phyloP scores from a whole-genome alignment of 352 stramenopile genomes.

The Phytophthora sp. region DNA sequence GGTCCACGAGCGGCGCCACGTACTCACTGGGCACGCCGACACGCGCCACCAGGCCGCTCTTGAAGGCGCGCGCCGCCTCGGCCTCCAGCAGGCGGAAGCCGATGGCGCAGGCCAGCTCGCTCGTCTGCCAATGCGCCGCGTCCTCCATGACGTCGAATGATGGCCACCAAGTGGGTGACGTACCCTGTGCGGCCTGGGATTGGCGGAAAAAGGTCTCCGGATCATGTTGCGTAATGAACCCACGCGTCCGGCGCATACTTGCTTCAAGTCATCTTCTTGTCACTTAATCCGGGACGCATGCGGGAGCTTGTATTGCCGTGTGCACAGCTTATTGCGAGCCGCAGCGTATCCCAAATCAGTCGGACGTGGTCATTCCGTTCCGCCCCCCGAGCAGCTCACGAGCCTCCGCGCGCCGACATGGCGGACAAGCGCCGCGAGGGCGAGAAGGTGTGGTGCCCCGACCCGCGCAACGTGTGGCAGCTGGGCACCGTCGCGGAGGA shows the following conservation, averaged over 20 bases:
- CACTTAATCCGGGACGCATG: slow-evolving; percentile 11
- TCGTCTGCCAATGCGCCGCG: slow-evolving; percentile 40
- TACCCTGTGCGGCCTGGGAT: background rate
- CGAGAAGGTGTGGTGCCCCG: slow-evolving; percentile 89
- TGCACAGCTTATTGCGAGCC: slow-evolving; percentile 11
- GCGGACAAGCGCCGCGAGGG: slow-evolving; percentile 74
- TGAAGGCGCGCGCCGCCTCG: slow-evolving; percentile 33
- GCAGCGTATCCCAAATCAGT: slow-evolving; percentile 34
- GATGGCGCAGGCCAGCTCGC: slow-evolving; percentile 43
- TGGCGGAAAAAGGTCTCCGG: no score
- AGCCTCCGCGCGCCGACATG: slow-evolving; percentile 22
- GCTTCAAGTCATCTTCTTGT: background rate
- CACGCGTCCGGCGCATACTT: slow-evolving; percentile 8
- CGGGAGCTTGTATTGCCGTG: background rate
- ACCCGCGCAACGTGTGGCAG: slow-evolving; percentile 88
- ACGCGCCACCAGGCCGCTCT: slow-evolving; percentile 36
- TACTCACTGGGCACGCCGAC: slow-evolving; percentile 50
- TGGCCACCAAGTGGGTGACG: slow-evolving; percentile 2
- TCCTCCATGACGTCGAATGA: slow-evolving; percentile 18
- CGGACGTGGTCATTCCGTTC: slow-evolving; percentile 2
- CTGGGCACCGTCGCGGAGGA: slow-evolving; percentile 87
- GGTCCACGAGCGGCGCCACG: slow-evolving; percentile 47
- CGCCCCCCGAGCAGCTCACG: slow-evolving; percentile 13
- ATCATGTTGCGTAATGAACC: no score
- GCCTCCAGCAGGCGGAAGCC: slow-evolving; percentile 41